These are phyloP conservation scores for Pezicula rhizophila DNA, from an alignment of 2,329 filamentous ascomycete species.

Conservation along the genomic window DNA sequence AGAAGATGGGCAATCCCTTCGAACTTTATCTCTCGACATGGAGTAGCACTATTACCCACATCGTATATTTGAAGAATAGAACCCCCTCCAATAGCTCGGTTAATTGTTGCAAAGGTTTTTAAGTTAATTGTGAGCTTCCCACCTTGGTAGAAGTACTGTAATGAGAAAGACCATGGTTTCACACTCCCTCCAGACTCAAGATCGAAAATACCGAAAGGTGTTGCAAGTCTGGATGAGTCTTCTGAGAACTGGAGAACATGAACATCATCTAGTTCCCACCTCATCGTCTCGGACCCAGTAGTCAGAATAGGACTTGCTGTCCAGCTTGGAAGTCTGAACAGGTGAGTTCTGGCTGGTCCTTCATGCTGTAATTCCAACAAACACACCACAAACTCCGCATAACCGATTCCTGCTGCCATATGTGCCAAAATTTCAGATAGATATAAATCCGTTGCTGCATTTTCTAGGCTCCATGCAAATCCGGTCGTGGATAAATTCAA, in stretches of 20 bases:
- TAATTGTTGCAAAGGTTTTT: background rate
- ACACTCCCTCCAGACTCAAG: background rate
- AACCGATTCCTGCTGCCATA: background rate
- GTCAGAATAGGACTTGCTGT: background rate
- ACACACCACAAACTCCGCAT: background rate
- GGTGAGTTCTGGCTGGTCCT: background rate
- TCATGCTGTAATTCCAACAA: constrained; percentile 2
- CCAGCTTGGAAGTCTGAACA: constrained; percentile 1
- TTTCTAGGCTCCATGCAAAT: background rate
- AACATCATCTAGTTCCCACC: constrained; percentile 3
- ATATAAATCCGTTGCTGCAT: background rate
- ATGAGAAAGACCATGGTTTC: background rate
- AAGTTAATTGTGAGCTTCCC: background rate
- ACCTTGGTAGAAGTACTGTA: background rate
- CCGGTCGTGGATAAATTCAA: background rate
- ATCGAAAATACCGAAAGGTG: background rate
- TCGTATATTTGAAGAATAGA: background rate
- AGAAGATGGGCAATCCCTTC: constrained; percentile 2
- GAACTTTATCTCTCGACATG: background rate
- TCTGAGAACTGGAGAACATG: constrained; percentile 2
- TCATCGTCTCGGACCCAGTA: background rate
- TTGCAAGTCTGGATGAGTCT: background rate
- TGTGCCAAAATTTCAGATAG: background rate
- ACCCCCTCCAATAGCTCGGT: background rate
- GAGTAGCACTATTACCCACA: no score